Base-by-base conservation (phyloP, 148 eudicot species). In the Euryodendron excelsum region DNA sequence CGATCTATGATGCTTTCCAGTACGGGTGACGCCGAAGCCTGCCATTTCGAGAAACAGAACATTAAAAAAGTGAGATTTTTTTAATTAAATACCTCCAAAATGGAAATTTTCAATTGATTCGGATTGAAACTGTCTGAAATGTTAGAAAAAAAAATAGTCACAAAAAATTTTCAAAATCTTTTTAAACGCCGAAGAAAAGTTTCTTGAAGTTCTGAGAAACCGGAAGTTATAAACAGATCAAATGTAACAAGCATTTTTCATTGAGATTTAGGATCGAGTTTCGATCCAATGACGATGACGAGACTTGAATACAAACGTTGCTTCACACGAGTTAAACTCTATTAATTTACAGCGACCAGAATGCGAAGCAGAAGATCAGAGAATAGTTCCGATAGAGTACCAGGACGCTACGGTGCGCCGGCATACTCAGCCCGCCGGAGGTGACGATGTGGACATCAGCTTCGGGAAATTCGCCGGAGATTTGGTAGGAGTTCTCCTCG, bases 21-120 rank as follows among this genome's bases (percentile, higher is more conserved):
- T 75, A 91, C 91, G 48, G 96, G 85, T 62, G 96, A 93, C 3
- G 50, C 74, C 68, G 90, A 82, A 34, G 94, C 98, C 98, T 94
- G 66, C 36, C 50, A 41, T 33, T 59, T 55, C 47, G 23, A 13
- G 4, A 34, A 17, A 14, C 15, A 39, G 8, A 27, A 41, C 59
- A 34, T 31, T 12, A 37, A 25, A 56, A 25, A 44, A 23, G 56
- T 69, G 21, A 69, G 56, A 47, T 45, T 23, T 39, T 68, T 68
- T 31, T 27, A 41, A 39, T 39, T 56, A 30, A 23, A 69, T 23
- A 15, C n/a, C 52, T 39, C 27, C 23, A 41, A 69, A 69, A 69
- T 45, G 50, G 56, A 8, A 18, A 27, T 1, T 21, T 55, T 55
- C 14, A 21, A 23, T 55, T 18, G 25, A 55, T 4, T 21, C 25